Conservation (phyloP, 140 eudicot species). For the Cichorium intybus region DNA sequence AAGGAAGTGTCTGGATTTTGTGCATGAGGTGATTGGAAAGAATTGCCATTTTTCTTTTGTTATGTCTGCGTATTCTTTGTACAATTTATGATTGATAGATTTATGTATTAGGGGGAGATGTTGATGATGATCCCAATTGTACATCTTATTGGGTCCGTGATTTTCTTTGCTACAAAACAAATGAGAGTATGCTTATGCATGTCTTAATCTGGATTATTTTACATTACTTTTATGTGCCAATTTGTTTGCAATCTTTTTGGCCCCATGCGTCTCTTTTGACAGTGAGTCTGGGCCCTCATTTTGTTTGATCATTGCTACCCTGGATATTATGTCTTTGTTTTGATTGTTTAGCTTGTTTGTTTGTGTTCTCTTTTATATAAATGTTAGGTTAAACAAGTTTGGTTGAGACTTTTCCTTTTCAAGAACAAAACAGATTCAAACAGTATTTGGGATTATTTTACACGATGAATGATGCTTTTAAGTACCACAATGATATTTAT, state of each 20-base stretch:
- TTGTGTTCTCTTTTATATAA: too few species aligned
- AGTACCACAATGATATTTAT: background rate
- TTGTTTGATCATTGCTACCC: background rate
- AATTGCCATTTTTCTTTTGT: slow-evolving; percentile 18
- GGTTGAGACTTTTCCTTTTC: too few species aligned
- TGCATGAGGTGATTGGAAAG: background rate
- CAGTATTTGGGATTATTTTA: background rate
- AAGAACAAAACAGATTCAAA: too few species aligned
- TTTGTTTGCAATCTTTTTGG: slow-evolving; percentile 2
- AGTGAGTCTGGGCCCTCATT: background rate
- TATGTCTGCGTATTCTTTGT: slow-evolving; percentile 31
- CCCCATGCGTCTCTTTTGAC: background rate
- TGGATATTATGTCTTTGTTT: background rate
- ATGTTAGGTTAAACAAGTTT: too few species aligned
- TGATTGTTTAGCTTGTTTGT: background rate
- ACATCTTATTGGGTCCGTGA: slow-evolving; percentile 17
- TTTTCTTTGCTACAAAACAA: slow-evolving; percentile 24
- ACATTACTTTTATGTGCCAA: background rate
- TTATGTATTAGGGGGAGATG: slow-evolving; percentile 14
- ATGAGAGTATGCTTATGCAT: slow-evolving; percentile 16
- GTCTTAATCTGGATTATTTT: slow-evolving; percentile 10
- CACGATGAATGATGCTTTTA: background rate
- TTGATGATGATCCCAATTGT: slow-evolving; percentile 17
- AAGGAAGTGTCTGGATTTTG: slow-evolving; percentile 4
- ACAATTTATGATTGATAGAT: too few species aligned